Percentiles rank a stretch among this genome's conserved stretches.
phyloP scores from a whole-genome alignment of 164 flowering plant species.

The Vitis cinerea region DNA sequence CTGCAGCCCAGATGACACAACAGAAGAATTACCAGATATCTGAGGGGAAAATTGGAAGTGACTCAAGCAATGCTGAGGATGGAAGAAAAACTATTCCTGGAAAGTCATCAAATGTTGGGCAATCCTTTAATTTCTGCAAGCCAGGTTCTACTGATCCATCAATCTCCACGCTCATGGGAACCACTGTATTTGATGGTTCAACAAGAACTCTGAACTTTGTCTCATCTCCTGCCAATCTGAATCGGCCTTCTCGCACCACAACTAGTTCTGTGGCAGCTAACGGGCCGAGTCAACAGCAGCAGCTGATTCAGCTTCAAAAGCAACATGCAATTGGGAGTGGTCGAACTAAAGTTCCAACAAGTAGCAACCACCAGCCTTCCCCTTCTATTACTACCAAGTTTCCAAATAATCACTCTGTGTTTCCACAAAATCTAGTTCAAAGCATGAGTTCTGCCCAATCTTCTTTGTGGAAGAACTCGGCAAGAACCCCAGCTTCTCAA shows the following conservation, averaged over 20 bases:
- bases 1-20: slow-evolving; percentile 18
- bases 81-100: slow-evolving; percentile 16
- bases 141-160: slow-evolving; percentile 3
- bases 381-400: slow-evolving; percentile 13
- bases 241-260: slow-evolving; percentile 13
- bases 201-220: slow-evolving; percentile 21
- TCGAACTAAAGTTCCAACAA: slow-evolving; percentile 13
- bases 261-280: slow-evolving; percentile 1
- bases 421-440: slow-evolving; percentile 10
- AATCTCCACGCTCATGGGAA: slow-evolving; percentile 1
- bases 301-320: slow-evolving; percentile 17
- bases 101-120: slow-evolving; percentile 11
- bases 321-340: slow-evolving; percentile 9
- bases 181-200: slow-evolving; percentile 28
- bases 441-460: slow-evolving; percentile 11
- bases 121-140: slow-evolving; percentile 7
- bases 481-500: slow-evolving; percentile 9
- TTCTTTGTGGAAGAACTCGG: slow-evolving; percentile 16
- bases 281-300: slow-evolving; percentile 14
- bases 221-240: slow-evolving; percentile 18
- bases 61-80: slow-evolving; percentile 13
- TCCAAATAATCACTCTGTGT: slow-evolving; percentile 12
- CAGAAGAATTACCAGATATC: slow-evolving; percentile 24
- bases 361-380: slow-evolving; percentile 6
- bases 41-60: slow-evolving; percentile 21